phyloP scores from a whole-genome alignment of 2,329 filamentous ascomycete genomes.

The Fusarium abutilonis region DNA sequence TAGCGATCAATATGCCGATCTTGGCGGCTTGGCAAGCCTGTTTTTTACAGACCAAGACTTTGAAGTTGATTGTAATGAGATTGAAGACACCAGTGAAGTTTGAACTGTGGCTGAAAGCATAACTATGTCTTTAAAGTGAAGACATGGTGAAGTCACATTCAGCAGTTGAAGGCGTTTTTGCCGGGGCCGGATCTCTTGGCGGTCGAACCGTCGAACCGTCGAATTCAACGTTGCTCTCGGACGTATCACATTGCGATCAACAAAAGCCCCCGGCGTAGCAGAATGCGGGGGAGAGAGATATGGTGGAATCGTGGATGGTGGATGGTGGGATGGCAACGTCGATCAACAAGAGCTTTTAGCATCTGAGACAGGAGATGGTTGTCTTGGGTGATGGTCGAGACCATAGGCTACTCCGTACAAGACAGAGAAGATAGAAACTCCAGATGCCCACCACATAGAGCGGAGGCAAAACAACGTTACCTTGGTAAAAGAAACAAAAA shows the following conservation, averaged over 20 bases:
- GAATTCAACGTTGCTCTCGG: conserved; percentile 30
- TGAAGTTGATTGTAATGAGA: conserved; percentile 4
- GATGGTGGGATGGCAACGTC: not conserved
- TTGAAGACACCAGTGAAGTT: not conserved
- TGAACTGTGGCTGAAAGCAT: not conserved
- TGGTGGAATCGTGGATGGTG: conserved; percentile 13
- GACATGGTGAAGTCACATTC: conserved; percentile 4
- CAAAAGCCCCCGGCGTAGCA: not conserved
- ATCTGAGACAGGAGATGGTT: conserved; percentile 18
- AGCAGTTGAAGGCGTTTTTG: not conserved
- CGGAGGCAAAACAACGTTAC: not conserved
- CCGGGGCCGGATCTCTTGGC: conserved; percentile 8
- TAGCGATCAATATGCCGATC: conserved; percentile 21
- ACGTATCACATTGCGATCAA: conserved; percentile 6
- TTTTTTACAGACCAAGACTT: not conserved
- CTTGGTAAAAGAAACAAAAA: too few species aligned
- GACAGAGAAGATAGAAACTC: not conserved
- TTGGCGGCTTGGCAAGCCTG: conserved; percentile 27
- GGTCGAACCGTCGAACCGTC: conserved; percentile 3
- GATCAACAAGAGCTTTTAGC: conserved; percentile 14
- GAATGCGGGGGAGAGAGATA: conserved; percentile 21
- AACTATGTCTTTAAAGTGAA: not conserved
- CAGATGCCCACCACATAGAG: conserved; percentile 4
- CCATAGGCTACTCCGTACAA: not conserved
- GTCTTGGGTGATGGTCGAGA: conserved; percentile 5